Base-by-base conservation (phyloP, 495 filamentous ascomycete genomes). In the Trichoderma erinaceum region DNA sequence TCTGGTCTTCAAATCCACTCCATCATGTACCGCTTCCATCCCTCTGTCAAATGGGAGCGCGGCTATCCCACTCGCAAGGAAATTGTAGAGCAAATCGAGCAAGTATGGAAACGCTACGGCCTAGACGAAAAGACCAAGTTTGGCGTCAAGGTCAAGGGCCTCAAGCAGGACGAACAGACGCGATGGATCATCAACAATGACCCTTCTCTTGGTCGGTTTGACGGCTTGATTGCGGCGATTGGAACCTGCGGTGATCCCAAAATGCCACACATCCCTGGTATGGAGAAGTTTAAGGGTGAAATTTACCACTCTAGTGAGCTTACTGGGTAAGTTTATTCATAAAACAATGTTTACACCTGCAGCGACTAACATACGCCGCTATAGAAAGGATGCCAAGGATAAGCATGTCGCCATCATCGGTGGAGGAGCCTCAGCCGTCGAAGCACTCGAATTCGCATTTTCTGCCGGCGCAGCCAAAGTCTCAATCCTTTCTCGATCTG, bases 11-110 rank as follows among this genome's bases (percentile, higher is more conserved):
- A 95, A 70, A 91, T 95, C 46, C 90, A 95, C 74, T 90, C 88
- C 52, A 77, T 93, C 68, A 93, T 95, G 91, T 95, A 93, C 76
- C 86, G 92, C 41, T 96, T 95, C 76, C 90, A 93, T 68, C 92
- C 92, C 0, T 90, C 89, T 0, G 85, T 96, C 3, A 79, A 81
- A 65, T 95, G 90, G 85, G 78, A 81, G n/a, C 77, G 78, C 16
- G 89, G 90, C 56, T 95, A 96, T 73, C 92, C 92, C 0, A 83
- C 88, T 63, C 87, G 90, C 43, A 75, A 87, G 68, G 86, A 91
- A 70, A 93, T 96, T 70, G 80, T 91, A 41, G 81, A 82, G 18
- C 86, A 92, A 72, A 88, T 95, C 38, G 80, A 83, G 25, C 75
- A 88, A 61, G 75, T 96, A 0, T 96, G 91, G 92, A 82, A 89